A percentile compares a stretch with the other conserved stretches of the same genome.
Conservation (phyloP, 305 asterid species). For the Fraxinus nigra region DNA sequence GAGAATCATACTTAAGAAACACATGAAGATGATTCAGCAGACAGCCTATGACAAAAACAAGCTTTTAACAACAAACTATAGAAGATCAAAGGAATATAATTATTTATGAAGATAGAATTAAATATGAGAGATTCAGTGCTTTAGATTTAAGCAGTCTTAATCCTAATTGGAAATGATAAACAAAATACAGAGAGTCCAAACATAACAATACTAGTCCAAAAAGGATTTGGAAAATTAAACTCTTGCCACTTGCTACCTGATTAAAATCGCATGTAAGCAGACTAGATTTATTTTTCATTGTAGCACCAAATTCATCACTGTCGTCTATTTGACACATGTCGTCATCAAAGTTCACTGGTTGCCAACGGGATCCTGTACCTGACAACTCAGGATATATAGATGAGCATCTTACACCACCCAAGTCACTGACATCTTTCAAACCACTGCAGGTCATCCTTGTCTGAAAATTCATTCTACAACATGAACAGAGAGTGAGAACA, state of each 20-base stretch:
- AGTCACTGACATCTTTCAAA: constrained; percentile 52
- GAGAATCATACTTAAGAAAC: not conserved
- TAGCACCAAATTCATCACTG: constrained; percentile 57
- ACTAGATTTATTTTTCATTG: constrained; percentile 43
- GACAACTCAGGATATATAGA: constrained; percentile 48
- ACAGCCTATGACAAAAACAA: not conserved
- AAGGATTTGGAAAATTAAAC: not conserved
- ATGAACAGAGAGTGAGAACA: constrained; percentile 15
- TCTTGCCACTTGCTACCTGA: constrained; percentile 44
- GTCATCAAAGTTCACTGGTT: constrained; percentile 68
- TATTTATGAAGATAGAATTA: not conserved
- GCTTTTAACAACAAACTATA: not conserved
- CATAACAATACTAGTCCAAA: not conserved
- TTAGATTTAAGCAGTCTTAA: not conserved
- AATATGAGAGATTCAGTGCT: not conserved
- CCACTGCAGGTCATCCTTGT: constrained; percentile 58
- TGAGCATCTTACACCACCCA: constrained; percentile 52
- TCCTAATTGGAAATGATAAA: not conserved
- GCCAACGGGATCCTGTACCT: constrained; percentile 55
- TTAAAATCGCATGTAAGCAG: constrained; percentile 53
- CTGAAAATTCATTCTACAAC: constrained; percentile 63
- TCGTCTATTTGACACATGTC: constrained; percentile 87
- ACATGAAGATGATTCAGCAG: not conserved
- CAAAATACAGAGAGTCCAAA: not conserved
- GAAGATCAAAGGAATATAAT: not conserved